Evolutionary conservation across 805 yeast species (phyloP), one percentile per base, ranked within the genome.

Genomic region (Alloascoidea africana): DNA sequence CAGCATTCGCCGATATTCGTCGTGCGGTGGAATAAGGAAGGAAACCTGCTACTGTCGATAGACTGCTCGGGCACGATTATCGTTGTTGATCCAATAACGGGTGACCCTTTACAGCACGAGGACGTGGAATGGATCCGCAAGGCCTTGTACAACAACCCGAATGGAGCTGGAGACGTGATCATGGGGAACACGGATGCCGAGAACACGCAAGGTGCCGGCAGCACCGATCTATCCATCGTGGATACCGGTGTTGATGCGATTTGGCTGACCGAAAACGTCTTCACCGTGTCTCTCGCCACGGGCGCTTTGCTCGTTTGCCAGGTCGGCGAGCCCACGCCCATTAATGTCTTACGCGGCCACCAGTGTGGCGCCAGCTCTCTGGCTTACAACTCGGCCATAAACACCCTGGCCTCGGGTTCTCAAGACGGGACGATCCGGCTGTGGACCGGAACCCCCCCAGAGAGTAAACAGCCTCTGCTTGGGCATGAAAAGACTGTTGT

Each of bases 51-150:
- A 4, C 49, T 82, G 14, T 67, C 86, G 0, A 55, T 73, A 11
- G 94, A 84, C 54, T 59, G 56, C 34, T 69, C 64, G 6, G 70
- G 67, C 45, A 63, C 61, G 17, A 58, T 66, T 0, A 65, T 73
- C 6, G 50, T 85, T 3, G 84, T 94, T 93, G 81, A 81, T 47
- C 65, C 76, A 0, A 45, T 57, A 11, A 58, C 71, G 0, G 79
- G 79, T 17, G 73, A 72, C n/a, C 30, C 30, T 37, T 44, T 53
- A 4, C 43, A 44, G 16, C 49, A 48, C 11, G 34, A 27, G 15
- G 42, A 46, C 17, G 37, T 36, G 34, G 15, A 27, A 14, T 15
- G 23, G 11, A 38, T 32, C 23, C 27, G 17, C 33, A 5, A 27
- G 14, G 35, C 4, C 16, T 44, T 38, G 32, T 34, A 13, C 34